These are phyloP conservation scores for Colletotrichum zoysiae DNA, from an alignment of 2,329 filamentous ascomycete genomes.

Conservation along the genomic window DNA sequence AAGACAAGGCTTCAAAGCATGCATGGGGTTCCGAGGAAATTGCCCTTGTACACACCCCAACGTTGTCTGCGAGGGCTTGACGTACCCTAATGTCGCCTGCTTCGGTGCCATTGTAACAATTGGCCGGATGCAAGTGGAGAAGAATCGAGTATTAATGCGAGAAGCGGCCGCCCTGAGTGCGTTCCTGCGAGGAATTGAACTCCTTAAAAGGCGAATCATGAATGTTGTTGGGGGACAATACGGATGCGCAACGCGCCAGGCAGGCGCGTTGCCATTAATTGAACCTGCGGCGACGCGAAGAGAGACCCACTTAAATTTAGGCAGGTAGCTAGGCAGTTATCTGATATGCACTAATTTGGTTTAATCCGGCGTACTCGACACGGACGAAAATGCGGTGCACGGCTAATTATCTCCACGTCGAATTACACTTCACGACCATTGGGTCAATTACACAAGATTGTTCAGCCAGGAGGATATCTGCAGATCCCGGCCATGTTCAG, in stretches of 20 bases:
- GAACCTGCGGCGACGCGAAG: slow-evolving; percentile 31
- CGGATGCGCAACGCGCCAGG: slow-evolving; percentile 54
- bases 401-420: too few relatives aligned
- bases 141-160: slow-evolving; percentile 10
- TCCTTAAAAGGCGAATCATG: slow-evolving; percentile 37
- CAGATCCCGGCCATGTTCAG: slow-evolving; percentile 40
- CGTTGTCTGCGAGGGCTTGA: slow-evolving; percentile 79
- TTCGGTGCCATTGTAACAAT: slow-evolving; percentile 64
- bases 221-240: slow-evolving; percentile 24
- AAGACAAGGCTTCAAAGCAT: background rate
- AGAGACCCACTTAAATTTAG: slow-evolving; percentile 21
- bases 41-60: slow-evolving; percentile 70
- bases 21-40: slow-evolving; percentile 2
- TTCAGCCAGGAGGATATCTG: slow-evolving; percentile 39
- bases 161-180: slow-evolving; percentile 16
- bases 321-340: slow-evolving; percentile 8
- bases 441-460: slow-evolving; percentile 1
- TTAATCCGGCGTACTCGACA: background rate
- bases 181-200: slow-evolving; percentile 28
- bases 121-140: slow-evolving; percentile 7
- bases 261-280: slow-evolving; percentile 56
- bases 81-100: slow-evolving; percentile 91
- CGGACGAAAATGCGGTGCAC: background rate
- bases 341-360: slow-evolving; percentile 13
- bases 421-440: background rate